Evolutionary conservation across 495 filamentous ascomycete species (phyloP), one percentile per base, ranked within the genome.

Genomic region (Neurospora pannonica): DNA sequence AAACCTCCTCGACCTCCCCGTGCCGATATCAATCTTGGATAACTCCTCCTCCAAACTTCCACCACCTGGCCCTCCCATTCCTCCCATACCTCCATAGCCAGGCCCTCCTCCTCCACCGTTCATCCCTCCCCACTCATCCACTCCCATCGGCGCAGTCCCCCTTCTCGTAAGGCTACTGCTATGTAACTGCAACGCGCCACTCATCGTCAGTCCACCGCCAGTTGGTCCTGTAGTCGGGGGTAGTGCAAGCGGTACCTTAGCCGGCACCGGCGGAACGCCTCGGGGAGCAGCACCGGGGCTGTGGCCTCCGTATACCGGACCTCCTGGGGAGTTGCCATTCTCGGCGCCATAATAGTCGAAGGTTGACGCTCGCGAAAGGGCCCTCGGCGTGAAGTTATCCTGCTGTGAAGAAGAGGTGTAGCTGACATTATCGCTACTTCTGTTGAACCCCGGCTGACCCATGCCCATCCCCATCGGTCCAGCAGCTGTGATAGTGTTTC

Each of bases 1-100:
- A 9, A 67, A 67, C 46, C 77, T 74, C 71, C 77, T 72, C 37
- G 76, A 78, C 73, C 85, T 76, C 5, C 86, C 87, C n/a, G 82
- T 82, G 34, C 93, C 94, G 74, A 97, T 92, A 82, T 97, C 93
- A 76, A 97, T 97, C 38, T 86, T 89, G 74, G 88, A 89, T 82
- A 97, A 86, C 82, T 97, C 94, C 73, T 93, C 88, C 79, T 93
- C 92, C 72, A 97, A 82, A 86, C 85, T 86, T 31, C 46, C 28
- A 24, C 73, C 73, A 5, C 89, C 79, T 0, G 43, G 2, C 42
- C 79, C 73, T 31, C 82, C 76, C 13, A 77, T 77, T 43, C 72
- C 78, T 31, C 78, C 79, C 24, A 70, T 17, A 10, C 46, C 5
- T 71, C 48, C 54, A 34, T 28, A 62, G 5, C 40, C 76, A 40